phyloP scores from a whole-genome alignment of 768 basidiomycete genomes.

The Agaricus subrufescens region DNA sequence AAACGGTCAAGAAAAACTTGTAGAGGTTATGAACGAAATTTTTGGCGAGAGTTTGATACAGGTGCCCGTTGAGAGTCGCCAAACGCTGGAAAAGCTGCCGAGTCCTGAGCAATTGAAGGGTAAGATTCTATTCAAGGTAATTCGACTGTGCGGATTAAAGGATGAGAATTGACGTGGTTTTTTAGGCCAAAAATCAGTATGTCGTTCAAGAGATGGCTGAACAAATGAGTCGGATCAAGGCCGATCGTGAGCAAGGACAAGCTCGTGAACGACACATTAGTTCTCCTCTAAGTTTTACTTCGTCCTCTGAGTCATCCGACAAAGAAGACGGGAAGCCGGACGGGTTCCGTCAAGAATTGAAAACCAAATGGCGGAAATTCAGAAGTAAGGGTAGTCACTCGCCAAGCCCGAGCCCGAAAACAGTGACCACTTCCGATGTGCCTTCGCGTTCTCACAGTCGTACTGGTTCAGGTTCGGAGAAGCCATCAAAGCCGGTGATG shows the following conservation, averaged over 20 bases:
- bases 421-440: constrained; percentile 41
- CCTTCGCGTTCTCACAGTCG: not conserved
- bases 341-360: constrained; percentile 16
- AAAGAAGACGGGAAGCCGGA: constrained; percentile 4
- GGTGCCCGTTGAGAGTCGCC: constrained; percentile 37
- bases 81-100: constrained; percentile 54
- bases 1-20: constrained; percentile 76
- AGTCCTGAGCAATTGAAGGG: constrained; percentile 82
- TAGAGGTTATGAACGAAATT: constrained; percentile 58
- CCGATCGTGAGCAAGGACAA: constrained; percentile 55
- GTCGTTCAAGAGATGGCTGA: constrained; percentile 78
- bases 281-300: constrained; percentile 8
- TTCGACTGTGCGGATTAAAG: not conserved
- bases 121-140: constrained; percentile 79
- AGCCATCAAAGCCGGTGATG: constrained; percentile 53
- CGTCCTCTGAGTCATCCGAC: constrained; percentile 14
- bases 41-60: constrained; percentile 39
- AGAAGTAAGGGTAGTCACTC: constrained; percentile 12
- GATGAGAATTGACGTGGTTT: not conserved
- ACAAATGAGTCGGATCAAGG: constrained; percentile 63
- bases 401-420: constrained; percentile 60
- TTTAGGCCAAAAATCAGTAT: constrained; percentile 74
- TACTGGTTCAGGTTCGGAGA: too few species aligned
- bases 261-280: constrained; percentile 44
- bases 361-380: constrained; percentile 22